Percentiles rank a stretch among this genome's conserved stretches.
phyloP scores from a whole-genome alignment of 345 rosid species.

The Psidium guajava region DNA sequence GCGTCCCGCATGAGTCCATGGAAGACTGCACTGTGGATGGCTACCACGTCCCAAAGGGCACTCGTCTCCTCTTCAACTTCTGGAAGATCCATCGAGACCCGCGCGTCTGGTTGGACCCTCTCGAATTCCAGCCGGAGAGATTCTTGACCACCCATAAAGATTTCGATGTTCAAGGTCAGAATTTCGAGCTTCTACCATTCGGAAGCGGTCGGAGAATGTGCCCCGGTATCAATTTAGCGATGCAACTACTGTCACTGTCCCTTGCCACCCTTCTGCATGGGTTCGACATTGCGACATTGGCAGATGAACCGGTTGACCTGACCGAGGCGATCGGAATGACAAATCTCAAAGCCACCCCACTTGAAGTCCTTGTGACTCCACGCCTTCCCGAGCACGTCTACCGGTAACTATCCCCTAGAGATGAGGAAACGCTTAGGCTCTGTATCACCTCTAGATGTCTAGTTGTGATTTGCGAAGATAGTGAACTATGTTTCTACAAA shows the following conservation, averaged over 20 bases:
- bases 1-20: constrained; percentile 18
- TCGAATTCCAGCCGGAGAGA: constrained; percentile 23
- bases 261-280: constrained; percentile 25
- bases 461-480: background rate
- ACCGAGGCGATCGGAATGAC: constrained; percentile 8
- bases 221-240: constrained; percentile 21
- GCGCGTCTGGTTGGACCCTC: constrained; percentile 14
- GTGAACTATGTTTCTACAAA: background rate
- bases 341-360: constrained; percentile 16
- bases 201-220: constrained; percentile 28
- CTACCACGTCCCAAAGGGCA: constrained; percentile 21
- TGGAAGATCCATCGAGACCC: constrained; percentile 27
- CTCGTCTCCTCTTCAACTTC: constrained; percentile 11
- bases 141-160: constrained; percentile 18
- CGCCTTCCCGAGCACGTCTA: constrained; percentile 2
- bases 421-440: background rate
- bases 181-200: constrained; percentile 26
- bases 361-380: constrained; percentile 6
- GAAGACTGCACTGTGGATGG: constrained; percentile 24
- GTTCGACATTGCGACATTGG: constrained; percentile 9
- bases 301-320: constrained; percentile 16
- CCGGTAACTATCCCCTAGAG: background rate
- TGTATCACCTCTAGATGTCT: background rate
- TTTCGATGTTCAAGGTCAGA: constrained; percentile 17
- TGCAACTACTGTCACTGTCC: constrained; percentile 13